Evolutionary conservation across 2,329 filamentous ascomycete species (phyloP).

Genomic region (Colletotrichum sansevieriae): DNA sequence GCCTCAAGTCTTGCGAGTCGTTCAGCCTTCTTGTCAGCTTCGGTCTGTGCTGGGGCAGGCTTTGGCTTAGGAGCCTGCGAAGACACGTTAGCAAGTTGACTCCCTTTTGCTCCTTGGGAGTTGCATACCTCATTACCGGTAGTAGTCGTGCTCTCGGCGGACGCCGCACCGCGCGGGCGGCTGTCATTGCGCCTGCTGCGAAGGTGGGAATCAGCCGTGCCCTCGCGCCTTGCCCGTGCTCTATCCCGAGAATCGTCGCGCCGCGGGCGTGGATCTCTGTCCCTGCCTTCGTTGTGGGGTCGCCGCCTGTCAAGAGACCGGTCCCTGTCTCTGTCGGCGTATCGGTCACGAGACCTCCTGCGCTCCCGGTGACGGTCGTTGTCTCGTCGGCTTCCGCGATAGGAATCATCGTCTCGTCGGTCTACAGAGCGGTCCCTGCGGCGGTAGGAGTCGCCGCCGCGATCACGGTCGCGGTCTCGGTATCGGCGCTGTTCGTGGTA

Average conservation of each 20-base stretch:
- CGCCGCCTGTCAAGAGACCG: constrained; percentile 64
- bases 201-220: constrained; percentile 77
- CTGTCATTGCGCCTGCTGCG: constrained; percentile 76
- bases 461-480: constrained; percentile 66
- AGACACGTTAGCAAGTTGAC: constrained; percentile 44
- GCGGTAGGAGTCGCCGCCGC: constrained; percentile 71
- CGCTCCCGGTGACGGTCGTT: constrained; percentile 66
- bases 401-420: constrained; percentile 74
- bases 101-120: neutral
- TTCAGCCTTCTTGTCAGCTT: constrained; percentile 84
- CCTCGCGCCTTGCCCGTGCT: constrained; percentile 73
- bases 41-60: constrained; percentile 67
- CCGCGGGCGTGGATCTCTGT: constrained; percentile 74
- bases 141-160: constrained; percentile 61
- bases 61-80: constrained; percentile 67
- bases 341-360: constrained; percentile 73
- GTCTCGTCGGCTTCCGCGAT: constrained; percentile 72
- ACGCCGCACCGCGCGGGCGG: constrained; percentile 64
- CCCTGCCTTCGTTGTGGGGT: constrained; percentile 73
- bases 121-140: constrained; percentile 69
- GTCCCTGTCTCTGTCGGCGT: constrained; percentile 69
- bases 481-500: constrained; percentile 65
- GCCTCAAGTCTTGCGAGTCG: constrained; percentile 85
- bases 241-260: constrained; percentile 81
- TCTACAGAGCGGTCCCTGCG: constrained; percentile 79